These are phyloP conservation scores for Stromatinia cepivora DNA, from an alignment of 2,329 filamentous ascomycete species.

Conservation along the genomic window DNA sequence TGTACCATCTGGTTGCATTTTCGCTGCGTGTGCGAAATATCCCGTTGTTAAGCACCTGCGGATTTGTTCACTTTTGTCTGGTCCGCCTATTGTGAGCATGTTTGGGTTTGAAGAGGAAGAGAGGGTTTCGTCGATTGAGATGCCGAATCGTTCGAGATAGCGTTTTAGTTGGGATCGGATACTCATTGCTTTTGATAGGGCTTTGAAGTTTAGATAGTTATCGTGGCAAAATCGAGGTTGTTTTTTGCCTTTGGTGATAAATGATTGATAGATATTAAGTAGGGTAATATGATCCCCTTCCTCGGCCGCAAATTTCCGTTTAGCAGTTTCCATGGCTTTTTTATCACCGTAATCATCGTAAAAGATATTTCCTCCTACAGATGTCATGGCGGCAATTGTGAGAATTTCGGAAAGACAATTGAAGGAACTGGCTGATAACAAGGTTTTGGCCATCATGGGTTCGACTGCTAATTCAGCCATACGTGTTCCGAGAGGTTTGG, in stretches of 20 bases:
- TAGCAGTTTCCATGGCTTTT: conserved; percentile 70
- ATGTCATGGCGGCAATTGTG: conserved; percentile 92
- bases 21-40: conserved; percentile 90
- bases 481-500: conserved; percentile 77
- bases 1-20: conserved; percentile 90
- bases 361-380: conserved; percentile 79
- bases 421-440: conserved; percentile 74
- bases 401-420: conserved; percentile 82
- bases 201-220: conserved; percentile 83
- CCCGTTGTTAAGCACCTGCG: conserved; percentile 82
- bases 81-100: conserved; percentile 43
- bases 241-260: conserved; percentile 79
- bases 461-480: conserved; percentile 95
- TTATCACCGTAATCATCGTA: conserved; percentile 76
- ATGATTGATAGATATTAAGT: conserved; percentile 89
- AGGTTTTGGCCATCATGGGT: conserved; percentile 91
- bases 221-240: conserved; percentile 85
- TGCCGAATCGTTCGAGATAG: conserved; percentile 82
- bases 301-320: conserved; percentile 82
- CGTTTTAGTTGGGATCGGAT: conserved; percentile 83
- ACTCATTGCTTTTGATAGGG: conserved; percentile 77
- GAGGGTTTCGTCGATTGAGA: conserved; percentile 66
- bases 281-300: conserved; percentile 94
- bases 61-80: conserved; percentile 68
- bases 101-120: conserved; percentile 41